Evolutionary conservation across 2,329 filamentous ascomycete species (phyloP).

Genomic region (Trichocomaceae sp.): DNA sequence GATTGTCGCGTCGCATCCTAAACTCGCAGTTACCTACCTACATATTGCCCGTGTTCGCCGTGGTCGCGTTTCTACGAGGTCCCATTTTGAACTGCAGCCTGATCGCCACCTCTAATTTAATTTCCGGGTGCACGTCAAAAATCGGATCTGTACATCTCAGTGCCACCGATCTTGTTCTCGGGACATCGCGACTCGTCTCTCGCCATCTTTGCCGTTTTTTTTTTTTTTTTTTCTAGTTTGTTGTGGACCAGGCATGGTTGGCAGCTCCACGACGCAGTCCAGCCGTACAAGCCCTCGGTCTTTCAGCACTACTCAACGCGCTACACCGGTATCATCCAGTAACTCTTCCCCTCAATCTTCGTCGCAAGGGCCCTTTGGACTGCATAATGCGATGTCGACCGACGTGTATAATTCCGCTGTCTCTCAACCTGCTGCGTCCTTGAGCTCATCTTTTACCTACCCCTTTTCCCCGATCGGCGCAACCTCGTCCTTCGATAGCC

Average conservation of each 20-base stretch:
- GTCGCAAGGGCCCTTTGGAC: constrained; percentile 30
- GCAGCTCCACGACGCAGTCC: constrained; percentile 36
- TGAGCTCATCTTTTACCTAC: constrained; percentile 31
- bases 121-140: not conserved
- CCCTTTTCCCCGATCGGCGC: constrained; percentile 35
- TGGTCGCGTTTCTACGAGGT: constrained; percentile 4
- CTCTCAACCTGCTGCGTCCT: constrained; percentile 31
- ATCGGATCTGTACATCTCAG: not conserved
- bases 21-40: not conserved
- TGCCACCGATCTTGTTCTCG: not conserved
- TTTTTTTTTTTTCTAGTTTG: not conserved
- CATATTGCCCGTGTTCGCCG: not conserved
- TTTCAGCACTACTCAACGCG: constrained; percentile 34
- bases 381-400: constrained; percentile 40
- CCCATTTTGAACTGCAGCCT: not conserved
- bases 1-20: constrained; percentile 6
- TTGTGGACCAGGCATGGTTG: constrained; percentile 33
- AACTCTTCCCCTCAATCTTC: constrained; percentile 33
- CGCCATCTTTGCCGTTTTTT: not conserved
- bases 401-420: constrained; percentile 36
- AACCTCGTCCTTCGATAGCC: constrained; percentile 30
- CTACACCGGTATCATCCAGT: constrained; percentile 34
- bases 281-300: constrained; percentile 38
- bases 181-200: not conserved
- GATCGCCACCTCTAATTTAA: not conserved